Percentiles rank a stretch among this genome's conserved stretches.
Conservation (phyloP, 176 grass and related monocot genomes). For the Zoysia pacifica region DNA sequence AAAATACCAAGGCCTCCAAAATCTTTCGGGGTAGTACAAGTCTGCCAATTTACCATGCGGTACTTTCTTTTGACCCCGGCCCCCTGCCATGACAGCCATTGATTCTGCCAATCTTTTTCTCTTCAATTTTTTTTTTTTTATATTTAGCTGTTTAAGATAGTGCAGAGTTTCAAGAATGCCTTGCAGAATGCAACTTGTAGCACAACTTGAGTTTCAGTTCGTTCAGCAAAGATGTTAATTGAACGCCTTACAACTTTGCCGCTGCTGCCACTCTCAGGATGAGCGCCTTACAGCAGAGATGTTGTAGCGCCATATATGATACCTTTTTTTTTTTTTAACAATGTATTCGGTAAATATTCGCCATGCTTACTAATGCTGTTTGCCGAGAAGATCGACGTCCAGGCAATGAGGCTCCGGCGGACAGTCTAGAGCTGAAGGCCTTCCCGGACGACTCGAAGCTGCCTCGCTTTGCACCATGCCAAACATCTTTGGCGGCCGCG, state of each 20-base stretch:
- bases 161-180: slow-evolving; percentile 1
- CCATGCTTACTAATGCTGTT: slow-evolving; percentile 59
- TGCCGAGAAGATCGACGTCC: slow-evolving; percentile 79
- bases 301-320: no score
- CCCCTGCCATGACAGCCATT: background rate
- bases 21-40: no score
- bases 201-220: slow-evolving; percentile 5
- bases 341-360: slow-evolving; percentile 20
- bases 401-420: slow-evolving; percentile 49
- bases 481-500: background rate
- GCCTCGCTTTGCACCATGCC: slow-evolving; percentile 45
- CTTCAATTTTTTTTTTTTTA: slow-evolving; percentile 27
- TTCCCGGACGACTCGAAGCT: slow-evolving; percentile 59
- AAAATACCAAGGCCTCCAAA: no score
- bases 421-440: slow-evolving; percentile 47
- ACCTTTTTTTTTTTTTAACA: no score
- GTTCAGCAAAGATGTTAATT: slow-evolving; percentile 23
- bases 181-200: slow-evolving; percentile 48
- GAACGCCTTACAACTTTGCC: background rate
- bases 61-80: no score
- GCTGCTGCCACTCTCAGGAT: no score
- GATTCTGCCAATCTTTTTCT: background rate
- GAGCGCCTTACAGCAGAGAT: no score
- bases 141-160: slow-evolving; percentile 28
- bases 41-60: no score